Evolutionary conservation across 257 asterid genomes (phyloP).

Genomic region (Vinca minor): DNA sequence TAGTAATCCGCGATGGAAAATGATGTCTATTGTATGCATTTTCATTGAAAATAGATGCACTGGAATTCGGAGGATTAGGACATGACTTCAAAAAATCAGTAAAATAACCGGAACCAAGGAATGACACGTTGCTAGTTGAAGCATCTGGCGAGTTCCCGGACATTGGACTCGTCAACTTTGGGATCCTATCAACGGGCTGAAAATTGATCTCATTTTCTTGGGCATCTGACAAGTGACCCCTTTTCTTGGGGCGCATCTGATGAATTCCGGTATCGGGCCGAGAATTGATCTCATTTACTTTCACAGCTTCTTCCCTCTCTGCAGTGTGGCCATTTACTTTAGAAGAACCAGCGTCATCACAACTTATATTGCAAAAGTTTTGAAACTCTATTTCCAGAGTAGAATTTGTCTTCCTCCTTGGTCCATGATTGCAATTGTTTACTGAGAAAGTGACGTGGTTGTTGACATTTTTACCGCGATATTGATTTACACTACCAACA

Average conservation of each 20-base stretch:
- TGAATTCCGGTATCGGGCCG: constrained; percentile 24
- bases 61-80: constrained; percentile 26
- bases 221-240: no score
- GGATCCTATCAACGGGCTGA: constrained; percentile 20
- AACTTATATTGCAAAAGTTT: constrained; percentile 6
- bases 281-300: constrained; percentile 23
- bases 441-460: constrained; percentile 40
- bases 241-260: no score
- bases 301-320: constrained; percentile 20
- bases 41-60: constrained; percentile 11
- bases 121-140: constrained; percentile 18
- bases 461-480: constrained; percentile 19
- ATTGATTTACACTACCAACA: constrained; percentile 16
- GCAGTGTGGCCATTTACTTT: constrained; percentile 6
- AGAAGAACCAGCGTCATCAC: constrained; percentile 20
- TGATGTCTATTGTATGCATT: constrained; percentile 15
- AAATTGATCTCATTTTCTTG: constrained; percentile 16
- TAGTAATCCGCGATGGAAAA: constrained; percentile 20
- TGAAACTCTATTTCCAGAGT: constrained; percentile 16
- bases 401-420: constrained; percentile 17
- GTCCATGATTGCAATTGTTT: constrained; percentile 23
- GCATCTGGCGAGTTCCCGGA: constrained; percentile 17
- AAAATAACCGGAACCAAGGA: constrained; percentile 26
- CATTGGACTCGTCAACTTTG: constrained; percentile 16
- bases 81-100: constrained; percentile 30